Base-by-base conservation (phyloP, 2,329 filamentous ascomycete species). In the Metarhizium robertsii region DNA sequence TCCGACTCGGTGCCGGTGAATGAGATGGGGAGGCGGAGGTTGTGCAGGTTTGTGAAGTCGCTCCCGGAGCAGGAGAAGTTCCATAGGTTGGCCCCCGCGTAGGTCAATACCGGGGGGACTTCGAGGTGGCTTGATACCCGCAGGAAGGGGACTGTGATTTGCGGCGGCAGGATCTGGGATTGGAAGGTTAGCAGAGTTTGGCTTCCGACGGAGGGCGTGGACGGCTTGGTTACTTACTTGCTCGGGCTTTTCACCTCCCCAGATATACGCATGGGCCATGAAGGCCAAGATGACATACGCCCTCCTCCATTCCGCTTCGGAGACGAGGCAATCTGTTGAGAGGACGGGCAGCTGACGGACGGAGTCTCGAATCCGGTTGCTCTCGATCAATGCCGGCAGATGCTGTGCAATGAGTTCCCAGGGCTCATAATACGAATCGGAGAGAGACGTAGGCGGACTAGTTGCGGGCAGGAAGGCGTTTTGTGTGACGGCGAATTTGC, bases 1-100 rank as follows among this genome's bases (percentile, higher is more conserved):
- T 97, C 92, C 61, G 95, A 91, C 52, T 86, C 73, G 7, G 90
- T 94, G 30, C 90, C 92, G 4, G 91, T 96, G 65, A 96, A 94
- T 13, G 92, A 95, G 65, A 87, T 80, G 10, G 92, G 77, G 0
- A 85, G 86, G 20, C 79, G 76, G 11, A 96, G 75, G 52, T 87
- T 84, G 57, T 89, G 81, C 10, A 92, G 74, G 56, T 83, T 75
- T 60, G 85, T 80, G 32, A 87, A 81, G 52, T 84, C 79, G 1
- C 62, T 48, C 2, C 69, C 67, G 0, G 62, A 58, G 43, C 86
- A 83, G 59, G 81, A 78, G 72, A 88, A 96, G 72, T 97, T 97
- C 92, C 92, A 97, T 13, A 97, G 77, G 62, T 88, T 91, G 38
- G 92, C 77, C 0, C 82, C 88, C 1, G 92, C 88, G 65, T 96